Evolutionary conservation across 2,329 filamentous ascomycete genomes (phyloP).

Genomic region (Thermothelomyces thermophilus): DNA sequence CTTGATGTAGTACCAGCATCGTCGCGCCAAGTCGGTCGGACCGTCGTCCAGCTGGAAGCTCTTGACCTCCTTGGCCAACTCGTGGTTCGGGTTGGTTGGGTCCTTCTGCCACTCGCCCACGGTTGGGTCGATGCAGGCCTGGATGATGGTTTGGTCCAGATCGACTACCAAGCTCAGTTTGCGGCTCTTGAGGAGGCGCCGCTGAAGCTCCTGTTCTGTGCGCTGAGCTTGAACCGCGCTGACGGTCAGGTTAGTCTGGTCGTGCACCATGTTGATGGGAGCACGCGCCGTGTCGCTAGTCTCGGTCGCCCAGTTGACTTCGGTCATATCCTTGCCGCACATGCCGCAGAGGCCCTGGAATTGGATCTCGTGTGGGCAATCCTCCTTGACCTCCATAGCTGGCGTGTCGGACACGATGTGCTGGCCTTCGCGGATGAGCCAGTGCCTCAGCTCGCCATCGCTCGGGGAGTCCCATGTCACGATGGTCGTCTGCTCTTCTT

Average conservation of each 20-base stretch:
- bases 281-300: conserved; percentile 75
- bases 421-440: conserved; percentile 66
- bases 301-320: conserved; percentile 77
- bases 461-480: conserved; percentile 76
- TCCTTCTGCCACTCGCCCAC: conserved; percentile 94
- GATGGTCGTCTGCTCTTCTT: conserved; percentile 62
- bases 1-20: conserved; percentile 98
- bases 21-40: conserved; percentile 58
- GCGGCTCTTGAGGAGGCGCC: conserved; percentile 67
- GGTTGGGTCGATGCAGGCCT: conserved; percentile 94
- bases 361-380: conserved; percentile 85
- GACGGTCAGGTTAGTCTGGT: conserved; percentile 79
- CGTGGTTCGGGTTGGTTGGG: conserved; percentile 80
- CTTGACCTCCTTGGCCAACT: conserved; percentile 80
- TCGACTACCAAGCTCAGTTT: conserved; percentile 94
- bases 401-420: conserved; percentile 52
- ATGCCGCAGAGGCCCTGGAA: conserved; percentile 85
- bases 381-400: conserved; percentile 76
- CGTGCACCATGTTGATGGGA: conserved; percentile 90
- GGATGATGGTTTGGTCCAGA: conserved; percentile 96
- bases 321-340: conserved; percentile 95
- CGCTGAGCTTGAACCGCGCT: conserved; percentile 73
- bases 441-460: conserved; percentile 71
- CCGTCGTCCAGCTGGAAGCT: conserved; percentile 89
- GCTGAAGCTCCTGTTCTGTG: conserved; percentile 80